phyloP scores from a whole-genome alignment of 495 filamentous ascomycete genomes.

The Venustampulla echinocandica region DNA sequence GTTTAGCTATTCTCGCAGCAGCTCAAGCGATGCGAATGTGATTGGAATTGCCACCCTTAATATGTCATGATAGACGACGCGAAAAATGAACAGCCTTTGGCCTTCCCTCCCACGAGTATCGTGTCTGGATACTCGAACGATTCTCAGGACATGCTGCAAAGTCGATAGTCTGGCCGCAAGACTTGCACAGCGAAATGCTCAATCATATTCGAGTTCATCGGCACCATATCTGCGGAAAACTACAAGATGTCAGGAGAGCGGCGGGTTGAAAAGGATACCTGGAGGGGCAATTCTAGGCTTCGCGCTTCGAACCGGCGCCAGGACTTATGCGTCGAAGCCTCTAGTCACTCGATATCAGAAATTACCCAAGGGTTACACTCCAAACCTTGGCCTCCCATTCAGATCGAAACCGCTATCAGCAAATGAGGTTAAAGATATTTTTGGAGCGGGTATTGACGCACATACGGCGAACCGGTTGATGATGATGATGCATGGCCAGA shows the following conservation, averaged over 20 bases:
- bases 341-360: conserved; percentile 30
- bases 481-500: conserved; percentile 60
- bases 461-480: conserved; percentile 56
- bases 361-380: conserved; percentile 38
- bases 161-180: conserved; percentile 14
- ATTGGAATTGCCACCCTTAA: no score
- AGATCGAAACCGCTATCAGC: conserved; percentile 36
- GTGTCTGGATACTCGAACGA: conserved; percentile 10
- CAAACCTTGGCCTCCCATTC: conserved; percentile 40
- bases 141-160: conserved; percentile 17
- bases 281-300: not conserved
- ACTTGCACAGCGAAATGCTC: conserved; percentile 8
- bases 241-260: not conserved
- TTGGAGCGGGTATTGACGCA: conserved; percentile 44
- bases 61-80: conserved; percentile 12
- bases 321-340: conserved; percentile 9
- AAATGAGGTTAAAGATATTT: conserved; percentile 52
- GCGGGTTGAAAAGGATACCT: not conserved
- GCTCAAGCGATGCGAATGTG: no score
- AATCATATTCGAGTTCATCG: conserved; percentile 11
- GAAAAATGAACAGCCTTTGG: conserved; percentile 19
- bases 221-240: conserved; percentile 1
- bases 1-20: no score
- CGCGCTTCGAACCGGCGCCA: not conserved
- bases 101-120: conserved; percentile 17